Base-by-base conservation (phyloP, 202 grass and related monocot genomes). In the Brachypodium distachyon region DNA sequence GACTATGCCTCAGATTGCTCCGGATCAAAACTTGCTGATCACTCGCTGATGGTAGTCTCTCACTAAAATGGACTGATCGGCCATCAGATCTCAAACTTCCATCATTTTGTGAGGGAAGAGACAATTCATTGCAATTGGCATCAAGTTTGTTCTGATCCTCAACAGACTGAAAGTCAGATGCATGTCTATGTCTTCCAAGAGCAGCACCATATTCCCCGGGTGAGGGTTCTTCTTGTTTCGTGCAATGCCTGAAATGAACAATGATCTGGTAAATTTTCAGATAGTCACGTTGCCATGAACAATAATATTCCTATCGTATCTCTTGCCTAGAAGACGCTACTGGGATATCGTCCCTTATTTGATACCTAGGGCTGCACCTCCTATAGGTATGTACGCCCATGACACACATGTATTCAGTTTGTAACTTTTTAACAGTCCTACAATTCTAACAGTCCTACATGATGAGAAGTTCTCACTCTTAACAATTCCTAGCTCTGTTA, bases 141-240 rank as follows among this genome's bases (percentile, higher is more conserved):
- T 77, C 74, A 49, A 23, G 21, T 61, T 53, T 76, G 19, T 40
- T 44, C 13, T 77, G 82, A 18, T 40, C 66, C 26, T 70, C 77
- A 58, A 54, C 27, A 63, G 63, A 88, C 19, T 55, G 42, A 43
- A 59, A 26, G 27, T 67, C 61, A 81, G 42, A 76, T 62, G 55
- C 21, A 21, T 38, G 73, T 38, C 73, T 38, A 68, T 23, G 61
- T 56, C 40, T 63, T 42, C 61, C 62, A 42, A 57, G 68, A 80
- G 34, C 37, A 70, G 40, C 42, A 28, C 38, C 16, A 76, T 68
- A 52, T 38, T 78, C 74, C 29, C 68, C 74, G 29, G 61, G 40
- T 52, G 50, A 59, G 40, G 67, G 74, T 64, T 87, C 84, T 57
- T 78, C 73, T 67, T 73, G 67, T 40, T 73, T 87, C 2, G 26